Conservation (phyloP, 139 green algal genomes). For the Eudorina sp. region DNA sequence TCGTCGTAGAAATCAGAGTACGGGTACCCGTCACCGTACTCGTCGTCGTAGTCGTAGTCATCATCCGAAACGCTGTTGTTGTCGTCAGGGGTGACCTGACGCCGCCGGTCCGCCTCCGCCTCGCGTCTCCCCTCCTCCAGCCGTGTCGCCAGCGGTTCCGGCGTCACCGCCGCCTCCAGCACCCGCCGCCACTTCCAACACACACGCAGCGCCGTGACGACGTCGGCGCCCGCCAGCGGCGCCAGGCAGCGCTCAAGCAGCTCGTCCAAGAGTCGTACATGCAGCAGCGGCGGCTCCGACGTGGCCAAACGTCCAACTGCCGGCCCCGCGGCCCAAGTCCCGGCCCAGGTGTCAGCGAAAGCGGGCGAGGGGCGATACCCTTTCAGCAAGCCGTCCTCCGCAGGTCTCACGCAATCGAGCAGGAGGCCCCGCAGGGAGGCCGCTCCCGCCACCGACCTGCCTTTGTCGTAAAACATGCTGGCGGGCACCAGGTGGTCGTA, state of each 20-base stretch:
- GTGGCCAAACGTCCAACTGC: neutral
- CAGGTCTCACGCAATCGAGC: neutral
- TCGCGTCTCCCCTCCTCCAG: neutral
- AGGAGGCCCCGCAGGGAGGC: neutral
- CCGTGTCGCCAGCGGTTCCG: neutral
- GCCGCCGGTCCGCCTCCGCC: neutral
- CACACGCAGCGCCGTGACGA: constrained; percentile 37
- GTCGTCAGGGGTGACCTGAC: neutral
- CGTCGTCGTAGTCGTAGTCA: neutral
- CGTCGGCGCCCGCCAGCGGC: neutral
- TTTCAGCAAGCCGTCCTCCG: neutral
- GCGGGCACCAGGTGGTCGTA: too few relatives aligned
- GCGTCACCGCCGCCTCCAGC: neutral
- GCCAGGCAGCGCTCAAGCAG: neutral
- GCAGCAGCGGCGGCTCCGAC: neutral
- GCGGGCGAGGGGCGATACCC: constrained; percentile 45
- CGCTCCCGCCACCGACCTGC: neutral
- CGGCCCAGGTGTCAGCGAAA: constrained; percentile 35
- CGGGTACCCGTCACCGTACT: too few relatives aligned
- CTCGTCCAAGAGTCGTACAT: neutral
- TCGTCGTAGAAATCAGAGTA: too few relatives aligned
- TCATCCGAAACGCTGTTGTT: neutral
- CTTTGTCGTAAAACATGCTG: too few relatives aligned
- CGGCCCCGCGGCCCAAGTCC: constrained; percentile 37
- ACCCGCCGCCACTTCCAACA: constrained; percentile 37